Evolutionary conservation across 2,329 filamentous ascomycete species (phyloP).

Genomic region (Pestalotiopsis sp.): DNA sequence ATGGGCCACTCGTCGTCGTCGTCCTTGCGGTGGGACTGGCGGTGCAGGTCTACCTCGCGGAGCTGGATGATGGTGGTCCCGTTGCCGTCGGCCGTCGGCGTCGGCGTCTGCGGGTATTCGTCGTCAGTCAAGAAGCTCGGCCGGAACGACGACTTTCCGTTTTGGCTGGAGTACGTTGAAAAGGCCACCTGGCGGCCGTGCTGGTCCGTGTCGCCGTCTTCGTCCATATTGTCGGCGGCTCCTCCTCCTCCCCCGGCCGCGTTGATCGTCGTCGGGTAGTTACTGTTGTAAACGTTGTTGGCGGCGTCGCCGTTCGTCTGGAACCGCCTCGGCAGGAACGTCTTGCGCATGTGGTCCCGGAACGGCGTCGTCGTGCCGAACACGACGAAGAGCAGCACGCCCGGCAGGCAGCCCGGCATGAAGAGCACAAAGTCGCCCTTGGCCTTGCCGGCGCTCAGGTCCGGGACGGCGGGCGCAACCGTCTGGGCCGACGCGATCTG

Average conservation of each 20-base stretch:
- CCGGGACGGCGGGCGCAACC: constrained; percentile 26
- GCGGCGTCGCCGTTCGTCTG: neutral
- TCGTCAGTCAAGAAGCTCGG: constrained; percentile 2
- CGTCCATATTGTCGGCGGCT: too few species aligned
- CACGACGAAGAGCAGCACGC: constrained; percentile 24
- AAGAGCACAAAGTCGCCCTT: constrained; percentile 35
- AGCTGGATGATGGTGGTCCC: neutral
- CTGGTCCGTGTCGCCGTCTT: neutral
- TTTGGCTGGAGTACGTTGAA: neutral
- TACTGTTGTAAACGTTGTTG: neutral
- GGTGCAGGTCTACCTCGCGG: constrained; percentile 5
- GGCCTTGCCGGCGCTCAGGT: constrained; percentile 28
- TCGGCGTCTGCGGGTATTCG: neutral
- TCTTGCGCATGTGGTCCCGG: constrained; percentile 9
- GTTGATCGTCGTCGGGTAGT: neutral
- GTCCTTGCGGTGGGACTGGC: neutral
- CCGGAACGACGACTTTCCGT: neutral
- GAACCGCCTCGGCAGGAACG: constrained; percentile 9
- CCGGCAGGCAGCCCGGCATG: constrained; percentile 27
- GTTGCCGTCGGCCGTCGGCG: neutral
- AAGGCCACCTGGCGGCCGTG: too few species aligned
- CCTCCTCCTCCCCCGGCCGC: too few species aligned
- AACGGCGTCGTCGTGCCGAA: constrained; percentile 15
- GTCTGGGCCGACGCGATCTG: constrained; percentile 27
- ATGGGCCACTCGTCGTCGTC: constrained; percentile 12